Conservation (phyloP, 805 yeast species). For the Jamesozyma spencerorum region DNA sequence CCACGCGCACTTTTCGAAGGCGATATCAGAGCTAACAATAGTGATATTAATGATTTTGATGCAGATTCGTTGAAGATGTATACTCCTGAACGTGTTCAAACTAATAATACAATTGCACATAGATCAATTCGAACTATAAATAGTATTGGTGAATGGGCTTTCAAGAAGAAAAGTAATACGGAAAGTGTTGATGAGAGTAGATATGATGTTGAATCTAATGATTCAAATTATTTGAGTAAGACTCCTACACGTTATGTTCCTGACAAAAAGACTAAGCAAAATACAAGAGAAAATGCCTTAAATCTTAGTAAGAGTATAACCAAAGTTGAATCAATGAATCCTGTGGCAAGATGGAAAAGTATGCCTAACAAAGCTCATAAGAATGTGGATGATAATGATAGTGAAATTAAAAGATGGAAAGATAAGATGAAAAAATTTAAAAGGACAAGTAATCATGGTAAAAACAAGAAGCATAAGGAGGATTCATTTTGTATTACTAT, state of each 20-base stretch:
- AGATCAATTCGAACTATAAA: slow-evolving; percentile 24
- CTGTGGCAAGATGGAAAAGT: slow-evolving; percentile 26
- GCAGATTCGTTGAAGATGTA: slow-evolving; percentile 17
- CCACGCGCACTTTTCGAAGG: slow-evolving; percentile 5
- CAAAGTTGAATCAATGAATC: not conserved
- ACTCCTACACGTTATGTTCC: not conserved
- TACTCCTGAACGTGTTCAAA: slow-evolving; percentile 17
- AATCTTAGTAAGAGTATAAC: not conserved
- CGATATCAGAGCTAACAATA: slow-evolving; percentile 2
- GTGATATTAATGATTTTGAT: slow-evolving; percentile 20
- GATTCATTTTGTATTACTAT: slow-evolving; percentile 12
- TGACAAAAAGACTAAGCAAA: not conserved
- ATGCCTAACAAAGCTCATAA: slow-evolving; percentile 18
- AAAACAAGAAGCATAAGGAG: slow-evolving; percentile 8
- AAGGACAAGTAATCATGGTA: not conserved
- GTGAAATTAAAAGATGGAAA: slow-evolving; percentile 17
- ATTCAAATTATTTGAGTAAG: not conserved
- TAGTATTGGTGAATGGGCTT: slow-evolving; percentile 28
- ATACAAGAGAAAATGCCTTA: not conserved
- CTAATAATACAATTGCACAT: slow-evolving; percentile 24
- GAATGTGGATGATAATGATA: not conserved
- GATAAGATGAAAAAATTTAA: slow-evolving; percentile 17
- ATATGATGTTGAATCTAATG: not conserved
- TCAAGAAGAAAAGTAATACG: slow-evolving; percentile 7
- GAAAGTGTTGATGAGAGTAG: not conserved